phyloP scores from a whole-genome alignment of 345 rosid genomes.

The Eucalyptus melliodora region DNA sequence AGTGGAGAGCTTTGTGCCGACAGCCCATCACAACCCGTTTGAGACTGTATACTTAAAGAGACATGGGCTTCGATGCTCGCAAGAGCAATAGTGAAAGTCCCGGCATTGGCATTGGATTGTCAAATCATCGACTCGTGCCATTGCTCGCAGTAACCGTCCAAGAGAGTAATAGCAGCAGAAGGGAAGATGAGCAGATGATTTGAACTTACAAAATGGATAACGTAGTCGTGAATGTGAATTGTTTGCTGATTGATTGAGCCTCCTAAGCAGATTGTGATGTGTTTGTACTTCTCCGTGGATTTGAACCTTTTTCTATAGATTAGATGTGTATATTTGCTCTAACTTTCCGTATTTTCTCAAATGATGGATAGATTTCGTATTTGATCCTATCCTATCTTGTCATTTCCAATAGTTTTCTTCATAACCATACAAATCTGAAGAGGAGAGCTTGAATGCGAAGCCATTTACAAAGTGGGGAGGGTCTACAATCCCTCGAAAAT shows the following conservation, averaged over 20 bases:
- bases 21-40: conserved; percentile 57
- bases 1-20: conserved; percentile 44
- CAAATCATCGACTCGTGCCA: not conserved
- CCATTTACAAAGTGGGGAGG: not conserved
- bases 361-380: not conserved
- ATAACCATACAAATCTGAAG: not conserved
- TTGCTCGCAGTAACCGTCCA: not conserved
- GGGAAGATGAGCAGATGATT: not conserved
- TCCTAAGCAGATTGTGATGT: not conserved
- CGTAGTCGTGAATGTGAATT: not conserved
- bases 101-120: not conserved
- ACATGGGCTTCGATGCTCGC: not conserved
- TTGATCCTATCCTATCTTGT: not conserved
- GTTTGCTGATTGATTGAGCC: not conserved
- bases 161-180: not conserved
- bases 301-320: not conserved
- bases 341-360: not conserved
- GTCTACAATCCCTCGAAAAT: no score
- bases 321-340: not conserved
- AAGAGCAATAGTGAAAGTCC: not conserved
- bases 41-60: conserved; percentile 43
- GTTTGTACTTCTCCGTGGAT: not conserved
- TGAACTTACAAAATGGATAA: not conserved
- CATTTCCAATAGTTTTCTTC: not conserved
- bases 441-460: not conserved